A percentile compares a stretch with the other conserved stretches of the same genome.
These are phyloP conservation scores for Nigrospora sphaerica DNA, from an alignment of 2,329 filamentous ascomycete species.

Conservation along the genomic window DNA sequence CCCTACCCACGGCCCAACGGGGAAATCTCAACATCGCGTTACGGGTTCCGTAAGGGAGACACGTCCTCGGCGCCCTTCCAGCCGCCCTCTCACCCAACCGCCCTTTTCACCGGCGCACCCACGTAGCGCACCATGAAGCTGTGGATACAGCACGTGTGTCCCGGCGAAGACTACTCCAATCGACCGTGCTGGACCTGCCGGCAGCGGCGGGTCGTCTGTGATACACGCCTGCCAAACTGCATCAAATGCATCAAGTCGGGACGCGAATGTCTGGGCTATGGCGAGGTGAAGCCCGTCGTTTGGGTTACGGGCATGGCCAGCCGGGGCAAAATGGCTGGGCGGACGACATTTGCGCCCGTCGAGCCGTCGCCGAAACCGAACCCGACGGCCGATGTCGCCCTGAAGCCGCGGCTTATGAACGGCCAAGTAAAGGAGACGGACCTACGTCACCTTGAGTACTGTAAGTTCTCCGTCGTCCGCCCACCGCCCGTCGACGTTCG, in stretches of 20 bases:
- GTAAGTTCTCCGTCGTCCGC: not conserved
- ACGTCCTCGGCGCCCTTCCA: no score
- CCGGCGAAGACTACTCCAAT: not conserved
- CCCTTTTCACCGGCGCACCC: no score
- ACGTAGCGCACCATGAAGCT: no score
- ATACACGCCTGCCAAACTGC: conserved; percentile 6
- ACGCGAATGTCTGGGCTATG: conserved; percentile 4
- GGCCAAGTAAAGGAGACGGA: not conserved
- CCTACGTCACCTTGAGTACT: not conserved
- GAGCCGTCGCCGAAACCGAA: not conserved
- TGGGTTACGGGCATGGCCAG: conserved; percentile 5
- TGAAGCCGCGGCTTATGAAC: not conserved
- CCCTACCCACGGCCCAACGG: no score
- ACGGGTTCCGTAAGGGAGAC: no score
- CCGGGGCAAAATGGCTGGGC: conserved; percentile 3
- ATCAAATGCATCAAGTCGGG: conserved; percentile 4
- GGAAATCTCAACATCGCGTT: no score
- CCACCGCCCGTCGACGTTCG: not conserved
- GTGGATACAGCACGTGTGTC: no score
- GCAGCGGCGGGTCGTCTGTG: conserved; percentile 6
- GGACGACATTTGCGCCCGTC: conserved; percentile 1
- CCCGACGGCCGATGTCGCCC: not conserved
- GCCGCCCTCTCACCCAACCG: no score
- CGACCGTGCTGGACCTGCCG: conserved; percentile 8
- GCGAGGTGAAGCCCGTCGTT: conserved; percentile 5